phyloP scores from a whole-genome alignment of 352 stramenopile species.

The Globisporangium nunn region DNA sequence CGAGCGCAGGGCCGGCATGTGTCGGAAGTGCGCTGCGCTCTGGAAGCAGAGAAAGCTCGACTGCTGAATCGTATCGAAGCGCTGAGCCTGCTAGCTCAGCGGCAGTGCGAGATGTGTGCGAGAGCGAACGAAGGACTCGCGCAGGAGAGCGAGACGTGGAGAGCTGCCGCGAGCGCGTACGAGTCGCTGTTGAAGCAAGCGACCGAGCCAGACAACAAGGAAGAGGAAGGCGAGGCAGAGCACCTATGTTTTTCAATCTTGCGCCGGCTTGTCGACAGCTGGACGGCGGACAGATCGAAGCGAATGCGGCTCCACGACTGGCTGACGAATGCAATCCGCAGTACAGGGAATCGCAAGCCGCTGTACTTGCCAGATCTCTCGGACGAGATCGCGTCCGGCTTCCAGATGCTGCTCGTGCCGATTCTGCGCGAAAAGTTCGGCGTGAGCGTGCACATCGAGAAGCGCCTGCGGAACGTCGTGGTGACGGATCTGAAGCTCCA shows the following conservation, averaged over 20 bases:
- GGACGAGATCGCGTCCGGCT: conserved; percentile 51
- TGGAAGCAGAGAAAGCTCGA: conserved; percentile 33
- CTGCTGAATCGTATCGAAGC: conserved; percentile 34
- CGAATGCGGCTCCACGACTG: conserved; percentile 65
- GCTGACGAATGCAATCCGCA: conserved; percentile 57
- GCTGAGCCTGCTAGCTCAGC: conserved; percentile 22
- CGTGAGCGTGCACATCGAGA: conserved; percentile 50
- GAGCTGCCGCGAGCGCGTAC: conserved; percentile 32
- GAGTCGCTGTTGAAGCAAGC: conserved; percentile 28
- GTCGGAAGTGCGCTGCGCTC: conserved; percentile 19
- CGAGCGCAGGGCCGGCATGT: conserved; percentile 38
- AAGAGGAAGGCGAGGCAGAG: conserved; percentile 40
- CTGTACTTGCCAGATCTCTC: conserved; percentile 58
- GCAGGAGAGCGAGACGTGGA: conserved; percentile 37
- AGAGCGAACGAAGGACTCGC: conserved; percentile 18
- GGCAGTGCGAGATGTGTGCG: conserved; percentile 21
- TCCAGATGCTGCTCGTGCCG: conserved; percentile 52
- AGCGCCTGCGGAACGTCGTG: conserved; percentile 48
- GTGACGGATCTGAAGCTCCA: conserved; percentile 57
- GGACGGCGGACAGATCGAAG: conserved; percentile 68
- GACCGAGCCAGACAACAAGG: conserved; percentile 14
- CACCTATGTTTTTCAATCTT: conserved; percentile 56
- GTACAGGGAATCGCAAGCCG: conserved; percentile 39
- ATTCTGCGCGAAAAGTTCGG: conserved; percentile 51
- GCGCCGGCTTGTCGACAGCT: conserved; percentile 47